These are phyloP conservation scores for Mollisia scopiformis DNA, from an alignment of 2,329 filamentous ascomycete species.

Conservation along the genomic window DNA sequence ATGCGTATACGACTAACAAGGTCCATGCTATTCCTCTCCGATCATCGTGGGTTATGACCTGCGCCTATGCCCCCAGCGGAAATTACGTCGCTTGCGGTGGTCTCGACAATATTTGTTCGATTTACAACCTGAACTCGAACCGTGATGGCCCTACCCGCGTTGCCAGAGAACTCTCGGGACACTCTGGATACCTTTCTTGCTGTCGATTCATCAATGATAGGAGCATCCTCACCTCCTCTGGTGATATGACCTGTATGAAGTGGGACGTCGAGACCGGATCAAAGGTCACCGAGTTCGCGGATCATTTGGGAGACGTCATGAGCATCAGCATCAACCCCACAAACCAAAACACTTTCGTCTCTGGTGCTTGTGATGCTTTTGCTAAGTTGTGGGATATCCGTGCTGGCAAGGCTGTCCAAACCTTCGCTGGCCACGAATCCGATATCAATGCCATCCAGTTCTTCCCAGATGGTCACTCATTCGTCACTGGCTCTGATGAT, in stretches of 20 bases:
- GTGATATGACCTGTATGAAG: constrained; percentile 99
- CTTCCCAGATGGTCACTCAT: constrained; percentile 98
- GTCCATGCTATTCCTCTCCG: constrained; percentile 97
- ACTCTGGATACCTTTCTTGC: constrained; percentile 97
- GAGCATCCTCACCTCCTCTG: constrained; percentile 95
- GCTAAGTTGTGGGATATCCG: constrained; percentile 99
- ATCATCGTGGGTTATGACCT: constrained; percentile 99
- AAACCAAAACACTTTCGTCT: constrained; percentile 98
- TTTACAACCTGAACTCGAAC: constrained; percentile 95
- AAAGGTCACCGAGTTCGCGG: constrained; percentile 96
- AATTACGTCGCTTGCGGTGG: constrained; percentile 99
- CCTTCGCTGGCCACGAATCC: constrained; percentile 96
- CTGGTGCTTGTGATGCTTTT: constrained; percentile 98
- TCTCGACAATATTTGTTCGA: constrained; percentile 99
- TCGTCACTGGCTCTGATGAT: constrained; percentile 96
- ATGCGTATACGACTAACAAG: constrained; percentile 99
- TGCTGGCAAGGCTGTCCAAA: constrained; percentile 97
- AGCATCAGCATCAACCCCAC: constrained; percentile 99
- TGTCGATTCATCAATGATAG: constrained; percentile 99
- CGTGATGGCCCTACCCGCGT: constrained; percentile 97
- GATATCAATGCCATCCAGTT: constrained; percentile 99
- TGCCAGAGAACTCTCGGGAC: constrained; percentile 91
- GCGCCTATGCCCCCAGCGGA: constrained; percentile 95
- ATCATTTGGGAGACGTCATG: constrained; percentile 98
- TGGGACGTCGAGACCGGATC: constrained; percentile 99